Evolutionary conservation across 805 yeast species (phyloP).

Genomic region (Wickerhamiella azymoides): DNA sequence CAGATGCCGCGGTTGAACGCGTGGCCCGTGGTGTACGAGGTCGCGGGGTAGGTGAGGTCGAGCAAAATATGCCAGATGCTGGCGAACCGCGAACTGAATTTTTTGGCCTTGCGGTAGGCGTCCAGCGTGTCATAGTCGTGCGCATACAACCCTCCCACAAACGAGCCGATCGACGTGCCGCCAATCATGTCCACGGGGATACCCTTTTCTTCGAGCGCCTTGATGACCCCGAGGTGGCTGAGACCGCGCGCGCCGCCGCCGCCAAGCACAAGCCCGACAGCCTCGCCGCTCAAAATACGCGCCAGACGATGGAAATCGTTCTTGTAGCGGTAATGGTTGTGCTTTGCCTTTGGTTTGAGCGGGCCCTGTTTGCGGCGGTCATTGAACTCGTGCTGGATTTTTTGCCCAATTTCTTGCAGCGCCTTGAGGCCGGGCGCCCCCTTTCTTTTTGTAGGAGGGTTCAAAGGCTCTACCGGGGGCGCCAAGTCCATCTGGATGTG

Average conservation of each 20-base stretch:
- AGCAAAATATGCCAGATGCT: constrained; percentile 73
- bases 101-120: constrained; percentile 77
- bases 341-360: constrained; percentile 19
- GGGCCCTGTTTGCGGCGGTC: constrained; percentile 10
- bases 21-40: constrained; percentile 93
- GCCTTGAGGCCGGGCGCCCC: constrained; percentile 22
- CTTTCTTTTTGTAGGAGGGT: no score
- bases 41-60: constrained; percentile 85
- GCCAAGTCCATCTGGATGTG: constrained; percentile 64
- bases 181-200: constrained; percentile 90
- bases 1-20: constrained; percentile 96
- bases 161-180: constrained; percentile 93
- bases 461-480: no score
- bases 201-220: constrained; percentile 80
- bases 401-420: constrained; percentile 17
- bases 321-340: constrained; percentile 43
- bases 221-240: constrained; percentile 81
- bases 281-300: constrained; percentile 78
- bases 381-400: constrained; percentile 18
- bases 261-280: constrained; percentile 86
- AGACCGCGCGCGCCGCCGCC: constrained; percentile 98
- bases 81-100: constrained; percentile 67
- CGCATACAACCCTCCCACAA: constrained; percentile 91
- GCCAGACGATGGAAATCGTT: constrained; percentile 85
- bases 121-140: constrained; percentile 84